Evolutionary conservation across 306 rosid species (phyloP), one percentile per base, ranked within the genome.

Genomic region (Hippophae gyantsensis): DNA sequence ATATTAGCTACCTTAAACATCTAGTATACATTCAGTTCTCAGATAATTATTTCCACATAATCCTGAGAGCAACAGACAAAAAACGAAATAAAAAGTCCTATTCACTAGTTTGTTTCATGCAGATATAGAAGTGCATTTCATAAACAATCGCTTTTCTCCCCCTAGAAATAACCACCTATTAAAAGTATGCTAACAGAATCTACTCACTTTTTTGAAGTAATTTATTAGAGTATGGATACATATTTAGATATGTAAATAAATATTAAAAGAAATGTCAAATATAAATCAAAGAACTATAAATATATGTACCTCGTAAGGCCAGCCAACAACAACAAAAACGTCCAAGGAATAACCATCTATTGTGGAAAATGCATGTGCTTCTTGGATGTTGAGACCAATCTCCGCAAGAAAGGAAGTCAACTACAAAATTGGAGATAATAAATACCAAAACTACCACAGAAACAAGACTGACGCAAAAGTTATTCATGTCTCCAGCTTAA

Each of bases 311-410:
- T 93, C 97, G 49, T 84, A 78, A 62, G 90, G 90, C 99, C 99
- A 93, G 56, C 99, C 99, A 43, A 89, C 99, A 63, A 93, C 97
- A 63, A 93, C 99, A 84, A 93, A 93, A 71, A 93, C 99, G 54
- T 93, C 99, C 71, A 93, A 77, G 54, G 99, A 89, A 81, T 74
- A 93, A 62, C 99, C 97, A 62, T 93, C 97, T 23, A 73, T 65
- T 11, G 97, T 93, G 57, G 97, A 93, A 79, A 93, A 93, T 59
- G 90, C 99, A 86, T 86, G 99, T 27, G 99, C 99, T 76, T 93
- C 99, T 76, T 89, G 99, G 73, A 93, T 93, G 71, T 93, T 89
- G 64, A 93, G 79, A 68, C 97, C 99, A 78, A 86, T 73, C 79
- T 89, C 97, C 48, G 99, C 90, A 69, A 93, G 95, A 89, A 93